Base-by-base conservation (phyloP, 2,329 filamentous ascomycete species). In the Stemphylium vesicarium region DNA sequence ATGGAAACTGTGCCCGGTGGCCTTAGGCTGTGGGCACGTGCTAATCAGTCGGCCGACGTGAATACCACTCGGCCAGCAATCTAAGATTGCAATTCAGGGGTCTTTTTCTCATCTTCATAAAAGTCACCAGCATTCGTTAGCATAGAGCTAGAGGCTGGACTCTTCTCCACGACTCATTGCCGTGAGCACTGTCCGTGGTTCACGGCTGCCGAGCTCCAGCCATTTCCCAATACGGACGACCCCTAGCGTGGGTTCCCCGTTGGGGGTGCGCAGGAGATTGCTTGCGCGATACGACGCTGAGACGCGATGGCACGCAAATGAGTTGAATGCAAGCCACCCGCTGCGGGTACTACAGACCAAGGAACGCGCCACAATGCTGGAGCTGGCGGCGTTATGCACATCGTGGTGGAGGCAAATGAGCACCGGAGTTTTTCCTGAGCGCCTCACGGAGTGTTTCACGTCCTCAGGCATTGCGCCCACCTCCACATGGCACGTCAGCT, bases 251-350 rank as follows among this genome's bases (percentile, higher is more conserved):
- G n/a, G 29, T 42, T 37, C 13, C 52, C 10, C 31, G 18, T 55
- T 29, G 33, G 32, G 41, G 20, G 32, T 11, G 20, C 32, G 38
- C 37, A 22, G 38, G 52, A 50, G 22, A 53, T 36, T 39, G 29
- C 24, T 46, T 47, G 57, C 55, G 54, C 60, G 39, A 58, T 52
- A 32, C 37, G 38, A 51, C 26, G 13, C 42, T n/a, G 18, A 22
- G 33, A 15, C 42, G 32, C 42, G 13, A 31, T 20, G 40, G 18
- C 26, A 15, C 13, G 35, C 46, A 33, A 31, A 48, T 26, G 33
- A 47, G 33, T 16, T 24, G n/a, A 31, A 49, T 49, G 43, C 49
- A 57, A 59, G 60, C 57, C 60, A 58, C 50, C 60, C 60, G 60
- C 55, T 57, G 56, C 53, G 53, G 18, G 47, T 38, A 29, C 24